phyloP scores from a whole-genome alignment of 345 rosid genomes.

The Salix viminalis region DNA sequence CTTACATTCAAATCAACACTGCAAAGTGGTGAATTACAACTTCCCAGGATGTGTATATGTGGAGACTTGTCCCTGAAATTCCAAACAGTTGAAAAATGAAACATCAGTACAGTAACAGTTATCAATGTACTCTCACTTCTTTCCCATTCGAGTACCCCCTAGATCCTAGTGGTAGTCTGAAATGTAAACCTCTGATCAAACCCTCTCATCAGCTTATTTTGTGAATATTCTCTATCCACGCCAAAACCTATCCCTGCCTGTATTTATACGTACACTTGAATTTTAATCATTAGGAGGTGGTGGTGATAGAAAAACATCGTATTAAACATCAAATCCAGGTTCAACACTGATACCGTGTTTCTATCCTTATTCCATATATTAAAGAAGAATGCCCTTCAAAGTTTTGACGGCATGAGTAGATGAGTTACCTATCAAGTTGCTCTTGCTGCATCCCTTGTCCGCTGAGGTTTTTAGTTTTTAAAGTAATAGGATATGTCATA shows the following conservation, averaged over 20 bases:
- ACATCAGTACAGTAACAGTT: conserved; percentile 1
- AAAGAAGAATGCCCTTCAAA: not conserved
- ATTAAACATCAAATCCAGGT: not conserved
- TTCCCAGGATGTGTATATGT: conserved; percentile 47
- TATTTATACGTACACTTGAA: not conserved
- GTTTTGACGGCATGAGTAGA: not conserved
- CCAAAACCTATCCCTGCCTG: not conserved
- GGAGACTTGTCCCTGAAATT: conserved; percentile 67
- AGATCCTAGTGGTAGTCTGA: not conserved
- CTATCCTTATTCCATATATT: not conserved
- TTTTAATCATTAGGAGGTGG: not conserved
- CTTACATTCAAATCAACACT: conserved; percentile 71
- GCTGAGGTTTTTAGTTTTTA: conserved; percentile 35
- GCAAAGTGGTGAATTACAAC: conserved; percentile 61
- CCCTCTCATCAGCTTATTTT: conserved; percentile 5
- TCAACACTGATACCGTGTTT: not conserved
- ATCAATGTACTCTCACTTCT: not conserved
- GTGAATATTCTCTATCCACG: not conserved
- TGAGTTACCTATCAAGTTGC: conserved; percentile 54
- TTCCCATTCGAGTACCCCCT: not conserved
- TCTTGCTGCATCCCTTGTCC: conserved; percentile 54
- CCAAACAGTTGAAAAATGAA: conserved; percentile 21
- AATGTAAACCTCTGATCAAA: not conserved
- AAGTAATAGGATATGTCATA: conserved; percentile 26
- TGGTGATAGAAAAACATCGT: not conserved